Conservation (phyloP, 257 asterid species). For the Salvia miltiorrhiza region DNA sequence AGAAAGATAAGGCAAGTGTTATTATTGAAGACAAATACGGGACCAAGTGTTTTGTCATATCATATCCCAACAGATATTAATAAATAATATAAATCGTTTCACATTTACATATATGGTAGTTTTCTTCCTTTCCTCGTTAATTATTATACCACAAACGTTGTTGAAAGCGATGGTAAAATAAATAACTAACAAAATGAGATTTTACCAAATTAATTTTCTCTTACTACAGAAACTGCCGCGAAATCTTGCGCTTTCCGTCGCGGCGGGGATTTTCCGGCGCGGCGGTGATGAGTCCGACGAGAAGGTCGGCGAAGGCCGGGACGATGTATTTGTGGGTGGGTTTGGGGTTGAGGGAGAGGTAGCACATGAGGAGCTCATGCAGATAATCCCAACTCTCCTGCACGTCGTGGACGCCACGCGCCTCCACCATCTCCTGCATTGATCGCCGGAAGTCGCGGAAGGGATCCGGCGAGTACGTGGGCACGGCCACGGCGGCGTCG, state of each 20-base stretch:
- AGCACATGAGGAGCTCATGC: conserved; percentile 75
- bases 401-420: conserved; percentile 57
- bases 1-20: conserved; percentile 22
- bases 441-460: conserved; percentile 79
- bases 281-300: conserved; percentile 59
- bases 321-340: conserved; percentile 82
- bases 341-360: conserved; percentile 72
- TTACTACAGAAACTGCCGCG: conserved; percentile 18
- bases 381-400: conserved; percentile 60
- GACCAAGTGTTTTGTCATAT: conserved; percentile 23
- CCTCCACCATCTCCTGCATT: conserved; percentile 98
- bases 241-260: conserved; percentile 26
- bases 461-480: conserved; percentile 83
- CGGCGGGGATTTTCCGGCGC: conserved; percentile 28
- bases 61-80: conserved; percentile 14
- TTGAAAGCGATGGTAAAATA: conserved; percentile 1
- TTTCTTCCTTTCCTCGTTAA: neutral
- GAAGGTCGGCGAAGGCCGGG: conserved; percentile 84
- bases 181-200: neutral
- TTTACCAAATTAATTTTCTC: neutral
- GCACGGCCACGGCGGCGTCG: conserved; percentile 52
- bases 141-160: neutral
- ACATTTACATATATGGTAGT: conserved; percentile 26
- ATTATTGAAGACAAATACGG: conserved; percentile 35
- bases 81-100: conserved; percentile 30